phyloP scores from a whole-genome alignment of 2,329 filamentous ascomycete genomes.

The Ophiocordyceps unilateralis region DNA sequence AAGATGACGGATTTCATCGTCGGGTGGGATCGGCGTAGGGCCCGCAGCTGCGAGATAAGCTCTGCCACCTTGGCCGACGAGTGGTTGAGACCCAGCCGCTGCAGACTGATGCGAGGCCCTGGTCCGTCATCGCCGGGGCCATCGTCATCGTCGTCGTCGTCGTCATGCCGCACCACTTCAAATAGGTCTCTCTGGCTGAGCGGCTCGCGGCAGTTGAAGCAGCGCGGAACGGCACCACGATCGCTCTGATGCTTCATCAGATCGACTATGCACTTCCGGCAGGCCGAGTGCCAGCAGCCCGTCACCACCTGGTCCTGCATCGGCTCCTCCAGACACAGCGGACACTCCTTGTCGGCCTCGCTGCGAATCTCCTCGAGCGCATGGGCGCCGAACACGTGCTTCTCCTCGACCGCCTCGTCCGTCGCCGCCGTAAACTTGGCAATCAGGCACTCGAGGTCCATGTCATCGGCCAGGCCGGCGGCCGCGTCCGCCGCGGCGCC shows the following conservation, averaged over 20 bases:
- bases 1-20: slow-evolving; percentile 81
- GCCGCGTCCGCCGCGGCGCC: slow-evolving; percentile 56
- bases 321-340: slow-evolving; percentile 85
- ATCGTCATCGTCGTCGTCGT: slow-evolving; percentile 30
- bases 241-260: slow-evolving; percentile 79
- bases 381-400: slow-evolving; percentile 57
- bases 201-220: slow-evolving; percentile 76
- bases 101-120: slow-evolving; percentile 33
- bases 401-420: slow-evolving; percentile 44
- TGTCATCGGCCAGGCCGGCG: slow-evolving; percentile 78
- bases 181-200: slow-evolving; percentile 78
- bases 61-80: slow-evolving; percentile 82
- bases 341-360: slow-evolving; percentile 77
- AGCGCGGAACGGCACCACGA: slow-evolving; percentile 58
- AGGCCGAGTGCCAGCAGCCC: slow-evolving; percentile 94
- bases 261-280: slow-evolving; percentile 79
- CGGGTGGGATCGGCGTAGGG: slow-evolving; percentile 46
- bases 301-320: slow-evolving; percentile 93
- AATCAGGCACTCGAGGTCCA: slow-evolving; percentile 81
- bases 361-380: slow-evolving; percentile 82
- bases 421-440: slow-evolving; percentile 61
- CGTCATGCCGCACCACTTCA: slow-evolving; percentile 71
- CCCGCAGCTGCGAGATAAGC: slow-evolving; percentile 58
- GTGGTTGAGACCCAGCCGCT: slow-evolving; percentile 41
- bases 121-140: slow-evolving; percentile 7